phyloP scores from a whole-genome alignment of 208 protist genomes.

The Angomonas deanei region DNA sequence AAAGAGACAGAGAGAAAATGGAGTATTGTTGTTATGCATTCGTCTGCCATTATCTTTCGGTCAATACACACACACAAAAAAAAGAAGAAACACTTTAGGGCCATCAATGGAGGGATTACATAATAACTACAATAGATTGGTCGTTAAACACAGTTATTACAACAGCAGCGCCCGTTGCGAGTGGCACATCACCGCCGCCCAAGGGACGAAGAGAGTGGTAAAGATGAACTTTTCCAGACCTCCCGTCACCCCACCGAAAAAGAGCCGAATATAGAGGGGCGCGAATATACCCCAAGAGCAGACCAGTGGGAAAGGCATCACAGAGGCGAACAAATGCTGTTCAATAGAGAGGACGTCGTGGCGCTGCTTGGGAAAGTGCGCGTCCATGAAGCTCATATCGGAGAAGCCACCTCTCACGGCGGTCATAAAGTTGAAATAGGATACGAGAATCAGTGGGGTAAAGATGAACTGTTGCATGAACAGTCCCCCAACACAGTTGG shows the following conservation, averaged over 20 bases:
- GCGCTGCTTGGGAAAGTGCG: slow-evolving; percentile 21
- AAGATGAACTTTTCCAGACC: neutral
- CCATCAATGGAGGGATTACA: too few relatives aligned
- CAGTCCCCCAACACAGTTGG: slow-evolving; percentile 38
- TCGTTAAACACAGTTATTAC: neutral
- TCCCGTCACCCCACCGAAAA: slow-evolving; percentile 15
- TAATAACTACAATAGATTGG: too few relatives aligned
- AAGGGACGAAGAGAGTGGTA: neutral
- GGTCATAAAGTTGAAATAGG: slow-evolving; percentile 72
- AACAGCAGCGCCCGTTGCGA: neutral
- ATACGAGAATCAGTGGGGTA: slow-evolving; percentile 51
- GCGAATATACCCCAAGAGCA: slow-evolving; percentile 63
- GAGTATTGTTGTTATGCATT: too few relatives aligned
- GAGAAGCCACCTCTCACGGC: slow-evolving; percentile 45
- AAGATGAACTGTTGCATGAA: slow-evolving; percentile 57
- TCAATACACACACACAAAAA: slow-evolving; percentile 12
- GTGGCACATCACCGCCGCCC: neutral
- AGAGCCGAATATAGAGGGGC: slow-evolving; percentile 40
- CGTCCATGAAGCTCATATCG: slow-evolving; percentile 48
- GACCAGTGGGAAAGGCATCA: slow-evolving; percentile 62
- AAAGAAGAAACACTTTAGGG: too few relatives aligned
- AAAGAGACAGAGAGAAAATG: slow-evolving; percentile 8
- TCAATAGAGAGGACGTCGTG: slow-evolving; percentile 49
- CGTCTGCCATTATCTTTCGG: too few relatives aligned
- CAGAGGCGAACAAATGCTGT: slow-evolving; percentile 40